Conservation (phyloP, 257 asterid genomes). For the Fraxinus anomala region DNA sequence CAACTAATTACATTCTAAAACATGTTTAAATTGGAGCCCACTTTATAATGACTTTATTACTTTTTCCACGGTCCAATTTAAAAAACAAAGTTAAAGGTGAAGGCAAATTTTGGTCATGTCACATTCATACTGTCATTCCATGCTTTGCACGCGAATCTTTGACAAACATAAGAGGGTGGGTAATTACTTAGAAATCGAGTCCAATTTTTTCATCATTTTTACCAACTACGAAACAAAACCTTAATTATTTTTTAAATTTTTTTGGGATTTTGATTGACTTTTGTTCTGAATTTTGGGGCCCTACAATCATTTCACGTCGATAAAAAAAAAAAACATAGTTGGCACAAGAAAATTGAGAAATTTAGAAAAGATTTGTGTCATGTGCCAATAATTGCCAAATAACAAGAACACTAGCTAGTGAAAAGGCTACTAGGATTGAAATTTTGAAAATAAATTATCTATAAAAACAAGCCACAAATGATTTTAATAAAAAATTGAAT, state of each 20-base stretch:
- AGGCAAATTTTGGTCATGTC: constrained; percentile 35
- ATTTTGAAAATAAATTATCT: neutral
- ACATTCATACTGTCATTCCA: constrained; percentile 38
- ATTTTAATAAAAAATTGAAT: neutral
- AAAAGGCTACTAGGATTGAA: constrained; percentile 14
- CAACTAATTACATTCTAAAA: constrained; percentile 6
- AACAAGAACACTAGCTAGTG: constrained; percentile 24
- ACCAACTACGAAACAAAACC: constrained; percentile 15
- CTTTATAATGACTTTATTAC: constrained; percentile 12
- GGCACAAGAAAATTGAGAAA: neutral
- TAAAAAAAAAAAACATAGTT: neutral
- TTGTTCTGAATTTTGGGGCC: neutral
- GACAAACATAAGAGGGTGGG: constrained; percentile 30
- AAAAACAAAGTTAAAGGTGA: constrained; percentile 20
- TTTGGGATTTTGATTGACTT: constrained; percentile 17
- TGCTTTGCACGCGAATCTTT: constrained; percentile 50
- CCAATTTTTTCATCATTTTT: constrained; percentile 19
- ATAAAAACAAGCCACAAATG: neutral
- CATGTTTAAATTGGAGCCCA: constrained; percentile 20
- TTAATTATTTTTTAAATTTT: too few species aligned
- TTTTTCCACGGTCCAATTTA: constrained; percentile 1
- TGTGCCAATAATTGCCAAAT: constrained; percentile 34
- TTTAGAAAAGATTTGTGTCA: constrained; percentile 21
- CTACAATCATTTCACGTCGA: constrained; percentile 24
- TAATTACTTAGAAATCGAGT: constrained; percentile 17